Base-by-base conservation (phyloP, 2,329 filamentous ascomycete species). In the Diaporthe aspalathi region DNA sequence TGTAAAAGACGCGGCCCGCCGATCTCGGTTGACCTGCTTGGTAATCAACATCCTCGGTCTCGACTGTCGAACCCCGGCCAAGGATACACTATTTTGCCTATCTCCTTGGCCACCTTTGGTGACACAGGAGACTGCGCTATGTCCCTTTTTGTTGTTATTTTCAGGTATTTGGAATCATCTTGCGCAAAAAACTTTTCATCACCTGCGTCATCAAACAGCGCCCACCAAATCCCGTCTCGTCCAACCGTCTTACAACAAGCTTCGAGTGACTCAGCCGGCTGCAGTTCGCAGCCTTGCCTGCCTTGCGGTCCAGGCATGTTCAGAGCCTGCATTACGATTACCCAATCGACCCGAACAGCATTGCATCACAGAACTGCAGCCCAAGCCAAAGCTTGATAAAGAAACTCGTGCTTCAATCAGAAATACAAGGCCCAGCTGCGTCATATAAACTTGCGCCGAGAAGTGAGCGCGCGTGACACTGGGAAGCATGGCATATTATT, bases 1-100 rank as follows among this genome's bases (percentile, higher is more conserved):
- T 56, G 40, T 29, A 16, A n/a, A 27, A 47, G 65, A 56, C 65
- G 65, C 65, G 50, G 50, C 66, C 22, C 29, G 24, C 66, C 67
- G 53, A 68, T 68, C 22, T 60, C 53, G 53, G 43, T n/a, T 60
- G 14, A 8, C 16, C 6, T 68, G 67, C 67, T 68, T 68, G 43
- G 67, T 68, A 60, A 68, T 68, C 45, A 14, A 65, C 29, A 11
- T 49, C n/a, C 20, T 63, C 43, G 43, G 7, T 40, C 32, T 32
- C 32, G 32, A 32, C 32, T 40, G 20, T 40, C 16, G 54, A 24
- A 57, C 54, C 20, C 54, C 43, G 49, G 24, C 40, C 43, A 63
- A 24, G 27, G 20, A 63, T 24, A 17, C 43, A 16, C 43, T 35
- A 32, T 63, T 14, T 24, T 20, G 40, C 43, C n/a, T 63, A 63